These are phyloP conservation scores for Coemansia erecta DNA, from an alignment of 192 early-diverging fungal genomes.

Conservation along the genomic window DNA sequence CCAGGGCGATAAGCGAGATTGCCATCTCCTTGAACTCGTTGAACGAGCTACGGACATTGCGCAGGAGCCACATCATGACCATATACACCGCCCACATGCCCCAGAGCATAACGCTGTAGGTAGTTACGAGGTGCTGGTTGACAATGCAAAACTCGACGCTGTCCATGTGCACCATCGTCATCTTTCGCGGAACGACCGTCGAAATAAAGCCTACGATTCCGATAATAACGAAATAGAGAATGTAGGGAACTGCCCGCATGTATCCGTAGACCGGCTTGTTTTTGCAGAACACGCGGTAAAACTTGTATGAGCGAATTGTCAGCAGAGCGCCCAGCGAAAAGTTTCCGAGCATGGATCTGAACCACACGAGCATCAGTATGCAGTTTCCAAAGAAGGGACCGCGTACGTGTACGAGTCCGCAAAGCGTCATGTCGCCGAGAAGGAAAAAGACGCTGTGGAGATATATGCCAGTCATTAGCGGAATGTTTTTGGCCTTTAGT, in stretches of 20 bases:
- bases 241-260: slow-evolving; percentile 30
- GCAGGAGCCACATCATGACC: slow-evolving; percentile 48
- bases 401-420: slow-evolving; percentile 41
- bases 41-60: slow-evolving; percentile 53
- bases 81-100: slow-evolving; percentile 40
- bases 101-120: slow-evolving; percentile 32
- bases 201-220: slow-evolving; percentile 26
- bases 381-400: slow-evolving; percentile 45
- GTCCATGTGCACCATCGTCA: slow-evolving; percentile 32
- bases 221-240: slow-evolving; percentile 23
- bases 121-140: slow-evolving; percentile 42
- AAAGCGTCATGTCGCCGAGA: slow-evolving; percentile 45
- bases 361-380: slow-evolving; percentile 47
- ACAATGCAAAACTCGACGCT: slow-evolving; percentile 43
- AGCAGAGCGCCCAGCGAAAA: slow-evolving; percentile 43
- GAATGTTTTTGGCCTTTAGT: slow-evolving; percentile 55
- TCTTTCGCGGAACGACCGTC: slow-evolving; percentile 21
- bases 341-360: slow-evolving; percentile 50
- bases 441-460: slow-evolving; percentile 48
- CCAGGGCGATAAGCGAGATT: slow-evolving; percentile 27
- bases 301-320: slow-evolving; percentile 43
- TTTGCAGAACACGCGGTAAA: slow-evolving; percentile 45
- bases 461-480: slow-evolving; percentile 47
- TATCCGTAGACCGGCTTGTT: slow-evolving; percentile 41
- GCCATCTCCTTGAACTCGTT: slow-evolving; percentile 53